phyloP scores from a whole-genome alignment of 139 green algal genomes.

The Zygnema circumcarinatum region DNA sequence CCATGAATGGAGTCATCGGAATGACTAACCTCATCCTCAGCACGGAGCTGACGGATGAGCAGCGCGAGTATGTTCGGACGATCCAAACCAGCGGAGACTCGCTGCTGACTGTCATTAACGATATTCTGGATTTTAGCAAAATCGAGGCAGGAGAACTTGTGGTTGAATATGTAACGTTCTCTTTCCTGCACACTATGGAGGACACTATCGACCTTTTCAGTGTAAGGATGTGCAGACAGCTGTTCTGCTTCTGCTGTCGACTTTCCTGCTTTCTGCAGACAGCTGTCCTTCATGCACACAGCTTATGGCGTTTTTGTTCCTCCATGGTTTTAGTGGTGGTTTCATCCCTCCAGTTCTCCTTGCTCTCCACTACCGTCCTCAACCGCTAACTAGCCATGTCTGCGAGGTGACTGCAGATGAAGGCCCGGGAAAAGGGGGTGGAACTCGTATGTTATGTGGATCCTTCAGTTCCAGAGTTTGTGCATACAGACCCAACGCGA shows the following conservation, averaged over 20 bases:
- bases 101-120: too few relatives aligned
- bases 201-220: conserved; percentile 23
- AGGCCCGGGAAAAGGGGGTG: conserved; percentile 36
- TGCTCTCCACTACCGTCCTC: background rate
- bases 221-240: background rate
- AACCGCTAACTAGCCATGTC: background rate
- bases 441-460: conserved; percentile 12
- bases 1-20: too few relatives aligned
- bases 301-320: background rate
- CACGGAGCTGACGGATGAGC: too few relatives aligned
- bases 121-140: too few relatives aligned
- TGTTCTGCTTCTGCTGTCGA: too few relatives aligned
- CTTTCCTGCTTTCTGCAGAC: too few relatives aligned
- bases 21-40: too few relatives aligned
- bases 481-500: background rate
- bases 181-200: conserved; percentile 13
- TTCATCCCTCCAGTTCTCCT: background rate
- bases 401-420: conserved; percentile 7
- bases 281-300: background rate
- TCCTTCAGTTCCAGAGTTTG: conserved; percentile 12
- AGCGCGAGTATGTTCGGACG: too few relatives aligned
- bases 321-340: background rate
- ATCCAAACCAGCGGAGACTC: too few relatives aligned
- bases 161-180: conserved; percentile 26
- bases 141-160: conserved; percentile 30